Percentiles rank a stretch among this genome's conserved stretches.
Conservation (phyloP, 2,329 filamentous ascomycete genomes). For the Nemania bipapillata region DNA sequence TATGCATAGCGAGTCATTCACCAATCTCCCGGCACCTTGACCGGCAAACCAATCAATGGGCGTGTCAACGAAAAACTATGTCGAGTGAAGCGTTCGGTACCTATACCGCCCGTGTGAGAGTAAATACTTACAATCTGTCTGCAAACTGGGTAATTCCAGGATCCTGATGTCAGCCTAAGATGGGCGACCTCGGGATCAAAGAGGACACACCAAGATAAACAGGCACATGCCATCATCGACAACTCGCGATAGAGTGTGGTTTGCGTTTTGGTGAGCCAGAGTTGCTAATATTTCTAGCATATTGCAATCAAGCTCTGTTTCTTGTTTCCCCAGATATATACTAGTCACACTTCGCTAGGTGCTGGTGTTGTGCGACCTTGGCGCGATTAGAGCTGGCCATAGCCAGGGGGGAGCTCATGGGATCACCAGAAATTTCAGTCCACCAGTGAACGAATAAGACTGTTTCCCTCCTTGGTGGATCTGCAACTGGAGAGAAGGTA, state of each 20-base stretch:
- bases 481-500: constrained; percentile 12
- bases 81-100: constrained; percentile 19
- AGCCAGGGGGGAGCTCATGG: constrained; percentile 33
- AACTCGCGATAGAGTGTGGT: not conserved
- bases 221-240: not conserved
- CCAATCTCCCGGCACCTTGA: constrained; percentile 38
- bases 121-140: constrained; percentile 6
- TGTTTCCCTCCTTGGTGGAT: constrained; percentile 6
- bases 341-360: constrained; percentile 7
- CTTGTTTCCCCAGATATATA: constrained; percentile 9
- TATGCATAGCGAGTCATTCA: constrained; percentile 42
- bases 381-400: constrained; percentile 25
- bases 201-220: not conserved
- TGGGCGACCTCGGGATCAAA: constrained; percentile 23
- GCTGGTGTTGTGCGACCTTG: constrained; percentile 35
- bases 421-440: constrained; percentile 39
- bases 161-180: constrained; percentile 28
- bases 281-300: constrained; percentile 2
- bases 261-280: not conserved
- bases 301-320: not conserved
- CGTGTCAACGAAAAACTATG: constrained; percentile 17
- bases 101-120: not conserved
- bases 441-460: constrained; percentile 28
- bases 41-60: constrained; percentile 36
- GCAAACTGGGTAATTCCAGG: constrained; percentile 20